These are phyloP conservation scores for Scedosporium apiospermum DNA, from an alignment of 2,329 filamentous ascomycete genomes.

Conservation along the genomic window DNA sequence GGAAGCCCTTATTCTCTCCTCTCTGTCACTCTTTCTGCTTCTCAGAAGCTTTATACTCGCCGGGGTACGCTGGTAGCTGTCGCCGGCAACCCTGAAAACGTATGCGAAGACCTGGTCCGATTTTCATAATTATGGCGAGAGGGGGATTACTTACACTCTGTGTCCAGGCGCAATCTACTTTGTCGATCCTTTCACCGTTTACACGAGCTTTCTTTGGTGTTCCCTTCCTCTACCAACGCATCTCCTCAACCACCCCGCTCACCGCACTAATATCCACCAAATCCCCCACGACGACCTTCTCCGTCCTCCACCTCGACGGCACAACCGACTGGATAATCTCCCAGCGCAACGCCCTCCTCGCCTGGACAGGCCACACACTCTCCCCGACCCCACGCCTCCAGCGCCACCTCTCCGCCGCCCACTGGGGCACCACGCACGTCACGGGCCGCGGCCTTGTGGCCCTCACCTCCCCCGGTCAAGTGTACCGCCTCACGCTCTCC, in stretches of 20 bases:
- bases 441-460: slow-evolving; percentile 83
- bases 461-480: slow-evolving; percentile 75
- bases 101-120: slow-evolving; percentile 26
- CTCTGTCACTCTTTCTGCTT: slow-evolving; percentile 85
- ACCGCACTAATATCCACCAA: slow-evolving; percentile 84
- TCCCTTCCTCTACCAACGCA: slow-evolving; percentile 88
- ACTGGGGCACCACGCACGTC: slow-evolving; percentile 86
- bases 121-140: neutral
- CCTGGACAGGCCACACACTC: slow-evolving; percentile 90
- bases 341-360: slow-evolving; percentile 79
- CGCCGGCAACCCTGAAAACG: slow-evolving; percentile 84
- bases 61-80: slow-evolving; percentile 85
- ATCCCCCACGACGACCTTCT: slow-evolving; percentile 76
- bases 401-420: slow-evolving; percentile 62
- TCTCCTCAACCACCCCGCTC: slow-evolving; percentile 79
- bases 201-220: slow-evolving; percentile 72
- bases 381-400: slow-evolving; percentile 67
- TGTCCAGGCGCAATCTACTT: slow-evolving; percentile 72
- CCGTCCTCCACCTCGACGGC: slow-evolving; percentile 82
- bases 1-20: slow-evolving; percentile 88
- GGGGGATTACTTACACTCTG: slow-evolving; percentile 6
- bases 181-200: slow-evolving; percentile 79
- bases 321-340: slow-evolving; percentile 92
- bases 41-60: slow-evolving; percentile 85
- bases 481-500: slow-evolving; percentile 75